Evolutionary conservation across 169 alveolate species (phyloP).

Genomic region (Theileria annulata): DNA sequence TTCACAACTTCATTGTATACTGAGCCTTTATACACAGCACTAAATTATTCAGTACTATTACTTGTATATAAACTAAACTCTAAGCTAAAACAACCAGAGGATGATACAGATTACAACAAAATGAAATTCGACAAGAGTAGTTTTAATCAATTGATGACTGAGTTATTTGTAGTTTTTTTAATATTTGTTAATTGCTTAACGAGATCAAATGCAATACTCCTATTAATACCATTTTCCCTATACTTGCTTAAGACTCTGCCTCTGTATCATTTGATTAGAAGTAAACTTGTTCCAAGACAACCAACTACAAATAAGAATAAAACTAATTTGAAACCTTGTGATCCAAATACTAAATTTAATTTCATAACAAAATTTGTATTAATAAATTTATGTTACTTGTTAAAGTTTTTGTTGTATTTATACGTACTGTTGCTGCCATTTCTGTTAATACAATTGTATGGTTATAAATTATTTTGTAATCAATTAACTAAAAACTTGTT

Average conservation of each 20-base stretch:
- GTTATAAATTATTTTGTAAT: constrained; percentile 66
- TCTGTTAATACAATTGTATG: constrained; percentile 62
- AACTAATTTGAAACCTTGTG: not conserved
- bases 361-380: not conserved
- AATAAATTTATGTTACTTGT: constrained; percentile 55
- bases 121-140: not conserved
- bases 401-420: constrained; percentile 68
- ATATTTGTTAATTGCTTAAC: constrained; percentile 33
- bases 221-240: constrained; percentile 71
- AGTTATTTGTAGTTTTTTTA: constrained; percentile 27
- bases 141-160: not conserved
- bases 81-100: not conserved
- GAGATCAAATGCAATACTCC: constrained; percentile 73
- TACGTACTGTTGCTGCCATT: constrained; percentile 63
- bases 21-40: constrained; percentile 37
- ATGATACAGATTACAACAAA: constrained; percentile 31
- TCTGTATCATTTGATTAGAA: constrained; percentile 18
- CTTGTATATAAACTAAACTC: constrained; percentile 1
- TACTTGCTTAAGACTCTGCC: constrained; percentile 57
- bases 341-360: not conserved
- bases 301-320: not conserved
- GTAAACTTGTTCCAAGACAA: constrained; percentile 15
- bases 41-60: constrained; percentile 20
- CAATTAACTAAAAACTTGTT: constrained; percentile 12
- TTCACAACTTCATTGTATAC: constrained; percentile 51